Conservation (phyloP, 2,329 filamentous ascomycete species). For the Diplocarpon rosae region DNA sequence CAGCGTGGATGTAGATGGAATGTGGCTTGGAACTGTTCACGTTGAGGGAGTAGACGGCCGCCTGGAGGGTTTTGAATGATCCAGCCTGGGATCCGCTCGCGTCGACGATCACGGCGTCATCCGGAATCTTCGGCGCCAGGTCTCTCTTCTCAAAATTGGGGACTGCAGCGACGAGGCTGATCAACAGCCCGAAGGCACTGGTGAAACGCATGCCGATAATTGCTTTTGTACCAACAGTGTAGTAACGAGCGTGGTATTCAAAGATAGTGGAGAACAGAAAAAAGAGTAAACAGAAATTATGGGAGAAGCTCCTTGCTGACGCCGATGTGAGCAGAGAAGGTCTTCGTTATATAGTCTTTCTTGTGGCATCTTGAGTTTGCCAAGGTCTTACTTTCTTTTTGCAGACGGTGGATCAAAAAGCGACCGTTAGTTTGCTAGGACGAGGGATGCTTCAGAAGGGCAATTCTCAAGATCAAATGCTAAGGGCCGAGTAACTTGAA, state of each 20-base stretch:
- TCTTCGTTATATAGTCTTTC: too few relatives aligned
- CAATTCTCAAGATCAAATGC: too few relatives aligned
- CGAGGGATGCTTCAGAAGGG: too few relatives aligned
- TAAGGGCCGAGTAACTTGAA: too few relatives aligned
- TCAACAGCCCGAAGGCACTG: background rate
- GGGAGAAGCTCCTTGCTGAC: too few relatives aligned
- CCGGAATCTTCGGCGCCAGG: constrained; percentile 25
- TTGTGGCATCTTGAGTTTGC: too few relatives aligned
- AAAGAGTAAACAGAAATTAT: too few relatives aligned
- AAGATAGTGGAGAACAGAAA: background rate
- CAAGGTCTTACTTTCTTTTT: too few relatives aligned
- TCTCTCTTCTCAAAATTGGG: background rate
- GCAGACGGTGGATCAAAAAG: too few relatives aligned
- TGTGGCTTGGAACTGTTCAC: constrained; percentile 33
- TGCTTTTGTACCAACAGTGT: background rate
- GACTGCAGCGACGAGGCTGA: background rate
- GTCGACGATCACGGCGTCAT: constrained; percentile 35
- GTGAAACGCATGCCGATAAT: background rate
- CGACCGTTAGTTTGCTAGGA: too few relatives aligned
- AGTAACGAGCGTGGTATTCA: background rate
- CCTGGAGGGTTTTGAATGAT: constrained; percentile 15
- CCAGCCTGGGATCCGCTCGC: constrained; percentile 28
- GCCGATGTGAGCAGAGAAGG: too few relatives aligned
- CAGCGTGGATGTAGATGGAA: constrained; percentile 43
- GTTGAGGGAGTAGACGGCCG: constrained; percentile 29